Base-by-base conservation (phyloP, 192 early-diverging fungal species). In the Funneliformis geosporum region DNA sequence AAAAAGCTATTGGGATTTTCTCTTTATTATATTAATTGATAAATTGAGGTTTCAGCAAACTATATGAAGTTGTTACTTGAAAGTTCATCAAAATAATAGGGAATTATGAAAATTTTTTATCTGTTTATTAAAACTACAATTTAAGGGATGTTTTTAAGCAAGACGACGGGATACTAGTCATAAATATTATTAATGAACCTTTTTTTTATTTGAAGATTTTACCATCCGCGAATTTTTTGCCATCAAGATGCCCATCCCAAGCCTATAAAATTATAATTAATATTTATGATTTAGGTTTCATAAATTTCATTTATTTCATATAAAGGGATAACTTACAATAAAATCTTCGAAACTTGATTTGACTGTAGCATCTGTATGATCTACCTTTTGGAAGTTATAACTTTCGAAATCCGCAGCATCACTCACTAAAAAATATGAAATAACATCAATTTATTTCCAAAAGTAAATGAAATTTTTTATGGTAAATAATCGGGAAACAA, bases 341-440 rank as follows among this genome's bases (percentile, higher is more conserved):
- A 38, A 90, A 80, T 90, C 88, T 75, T 90, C 87, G 64, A 91
- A 87, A 77, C 88, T 86, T 50, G 88, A 88, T 59, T 87, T 86
- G 66, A 85, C 84, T 82, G 83, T 86, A 67, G 86, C 82, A 81
- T 96, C 92, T 60, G 82, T 87, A 74, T 88, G 89, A 82, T 94
- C 92, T 79, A 91, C 87, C 85, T 92, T 92, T 68, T 86, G 87
- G 88, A 95, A 98, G 79, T 80, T 85, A 92, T 91, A 98, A 47
- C 94, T 95, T 67, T 94, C 95, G 89, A 86, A 97, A 89, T 97
- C 96, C 78, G 95, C 88, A 43, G 94, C 89, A 81, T 97, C 96
- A 61, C 80, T 82, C 80, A 94, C 86, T 78, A 78, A 83, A 79
- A 76, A 76, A 80, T 61, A 82, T 68, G 80, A 80, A 81, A 18